A percentile compares a stretch with the other conserved stretches of the same genome.
phyloP scores from a whole-genome alignment of 179 eudicot genomes.

The Pouteria campechiana region DNA sequence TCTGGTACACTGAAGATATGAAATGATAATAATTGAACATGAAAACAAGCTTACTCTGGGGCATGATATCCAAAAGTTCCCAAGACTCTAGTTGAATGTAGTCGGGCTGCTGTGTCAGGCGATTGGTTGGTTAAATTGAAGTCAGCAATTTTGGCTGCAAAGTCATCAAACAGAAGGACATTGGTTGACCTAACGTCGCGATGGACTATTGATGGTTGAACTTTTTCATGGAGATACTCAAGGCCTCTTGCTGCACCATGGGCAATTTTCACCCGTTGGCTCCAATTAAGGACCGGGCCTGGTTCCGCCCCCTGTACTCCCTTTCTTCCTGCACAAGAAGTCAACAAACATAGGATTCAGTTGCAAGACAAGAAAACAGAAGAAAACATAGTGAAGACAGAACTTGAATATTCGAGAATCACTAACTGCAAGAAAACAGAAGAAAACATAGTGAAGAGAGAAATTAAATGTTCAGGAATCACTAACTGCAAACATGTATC shows the following conservation, averaged over 20 bases:
- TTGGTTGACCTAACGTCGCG: conserved; percentile 80
- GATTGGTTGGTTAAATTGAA: conserved; percentile 68
- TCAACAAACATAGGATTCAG: background rate
- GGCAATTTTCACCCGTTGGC: conserved; percentile 67
- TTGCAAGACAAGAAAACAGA: background rate
- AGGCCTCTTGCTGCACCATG: conserved; percentile 82
- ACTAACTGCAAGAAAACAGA: background rate
- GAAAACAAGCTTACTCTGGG: conserved; percentile 82
- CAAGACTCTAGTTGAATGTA: conserved; percentile 84
- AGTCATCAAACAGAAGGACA: conserved; percentile 67
- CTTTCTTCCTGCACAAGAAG: conserved; percentile 43
- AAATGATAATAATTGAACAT: too few relatives aligned
- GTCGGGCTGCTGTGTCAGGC: conserved; percentile 80
- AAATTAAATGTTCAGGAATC: background rate
- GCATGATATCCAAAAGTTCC: conserved; percentile 96
- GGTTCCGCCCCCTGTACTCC: conserved; percentile 84
- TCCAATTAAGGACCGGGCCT: conserved; percentile 70
- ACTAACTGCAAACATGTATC: too few relatives aligned
- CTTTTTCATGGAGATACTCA: conserved; percentile 75
- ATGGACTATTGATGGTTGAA: conserved; percentile 75
- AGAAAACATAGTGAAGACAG: background rate
- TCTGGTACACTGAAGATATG: too few relatives aligned
- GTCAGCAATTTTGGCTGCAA: conserved; percentile 64
- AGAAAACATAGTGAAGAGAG: background rate
- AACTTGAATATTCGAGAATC: background rate